Evolutionary conservation across 1,284 basidiomycete species (phyloP).

Genomic region (Rhodofomes roseus): DNA sequence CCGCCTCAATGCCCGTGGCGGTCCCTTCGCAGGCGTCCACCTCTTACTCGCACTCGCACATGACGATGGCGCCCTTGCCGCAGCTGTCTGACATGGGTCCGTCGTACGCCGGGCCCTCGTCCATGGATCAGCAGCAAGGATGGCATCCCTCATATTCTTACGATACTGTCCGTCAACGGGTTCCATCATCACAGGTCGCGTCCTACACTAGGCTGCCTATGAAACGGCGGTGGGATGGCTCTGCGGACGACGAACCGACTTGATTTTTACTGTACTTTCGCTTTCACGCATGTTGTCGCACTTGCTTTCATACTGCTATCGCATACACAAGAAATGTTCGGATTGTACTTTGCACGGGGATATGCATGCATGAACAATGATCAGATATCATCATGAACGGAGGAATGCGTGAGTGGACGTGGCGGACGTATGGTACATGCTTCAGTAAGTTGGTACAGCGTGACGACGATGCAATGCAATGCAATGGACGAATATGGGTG

Average conservation of each 20-base stretch:
- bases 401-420: background rate
- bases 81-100: background rate
- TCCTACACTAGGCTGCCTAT: background rate
- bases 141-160: background rate
- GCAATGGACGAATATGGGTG: background rate
- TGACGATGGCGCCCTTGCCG: background rate
- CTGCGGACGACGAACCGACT: background rate
- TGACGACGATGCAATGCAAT: background rate
- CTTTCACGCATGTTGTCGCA: background rate
- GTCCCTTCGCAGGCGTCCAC: background rate
- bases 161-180: background rate
- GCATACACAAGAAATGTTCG: background rate
- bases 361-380: background rate
- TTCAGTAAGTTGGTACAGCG: background rate
- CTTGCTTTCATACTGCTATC: background rate
- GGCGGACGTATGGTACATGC: background rate
- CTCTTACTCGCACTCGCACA: background rate
- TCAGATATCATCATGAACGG: background rate
- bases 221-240: constrained; percentile 6
- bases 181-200: background rate
- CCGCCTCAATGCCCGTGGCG: constrained; percentile 3
- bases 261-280: background rate
- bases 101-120: background rate
- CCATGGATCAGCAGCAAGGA: background rate
- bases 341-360: background rate